phyloP scores from a whole-genome alignment of 2,329 filamentous ascomycete species.

The Xylariomycetidae sp. region DNA sequence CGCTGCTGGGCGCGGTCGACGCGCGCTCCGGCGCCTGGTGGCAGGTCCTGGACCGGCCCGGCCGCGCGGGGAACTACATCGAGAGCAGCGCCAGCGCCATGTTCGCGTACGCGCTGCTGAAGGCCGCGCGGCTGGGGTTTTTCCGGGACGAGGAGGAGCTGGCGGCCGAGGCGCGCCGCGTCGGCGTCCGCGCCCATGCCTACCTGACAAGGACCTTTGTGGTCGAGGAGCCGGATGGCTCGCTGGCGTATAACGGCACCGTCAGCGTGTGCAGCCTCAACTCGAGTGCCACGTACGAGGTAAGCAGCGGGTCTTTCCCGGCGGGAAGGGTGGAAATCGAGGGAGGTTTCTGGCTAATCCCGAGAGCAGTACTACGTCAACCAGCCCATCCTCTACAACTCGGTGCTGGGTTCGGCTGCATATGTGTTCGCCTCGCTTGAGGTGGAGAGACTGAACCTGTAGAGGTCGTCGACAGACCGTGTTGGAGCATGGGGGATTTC shows the following conservation, averaged over 20 bases:
- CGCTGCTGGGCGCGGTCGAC: slow-evolving; percentile 20
- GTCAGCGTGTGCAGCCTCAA: slow-evolving; percentile 36
- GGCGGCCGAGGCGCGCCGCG: slow-evolving; percentile 3
- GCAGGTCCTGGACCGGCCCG: slow-evolving; percentile 27
- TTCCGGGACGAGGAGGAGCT: slow-evolving; percentile 9
- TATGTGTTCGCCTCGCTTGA: slow-evolving; percentile 34
- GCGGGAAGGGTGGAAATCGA: background rate
- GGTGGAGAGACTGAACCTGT: slow-evolving; percentile 24
- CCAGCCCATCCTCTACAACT: slow-evolving; percentile 31
- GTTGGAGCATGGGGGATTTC: background rate
- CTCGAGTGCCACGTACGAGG: slow-evolving; percentile 32
- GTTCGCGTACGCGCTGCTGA: slow-evolving; percentile 31
- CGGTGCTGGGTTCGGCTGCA: slow-evolving; percentile 30
- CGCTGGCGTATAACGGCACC: slow-evolving; percentile 29
- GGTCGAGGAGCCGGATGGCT: slow-evolving; percentile 19
- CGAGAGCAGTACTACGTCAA: slow-evolving; percentile 33
- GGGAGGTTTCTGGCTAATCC: background rate
- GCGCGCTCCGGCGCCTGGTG: slow-evolving; percentile 30
- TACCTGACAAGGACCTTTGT: slow-evolving; percentile 22
- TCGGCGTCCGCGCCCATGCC: slow-evolving; percentile 13
- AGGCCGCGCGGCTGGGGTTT: slow-evolving; percentile 29
- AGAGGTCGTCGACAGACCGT: too few species aligned
- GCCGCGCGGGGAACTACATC: slow-evolving; percentile 27
- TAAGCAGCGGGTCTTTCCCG: slow-evolving; percentile 11
- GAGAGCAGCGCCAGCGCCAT: slow-evolving; percentile 31